A percentile compares a stretch with the other conserved stretches of the same genome.
phyloP scores from a whole-genome alignment of 1,284 basidiomycete genomes.

The Rhodotorula mucilaginosa region DNA sequence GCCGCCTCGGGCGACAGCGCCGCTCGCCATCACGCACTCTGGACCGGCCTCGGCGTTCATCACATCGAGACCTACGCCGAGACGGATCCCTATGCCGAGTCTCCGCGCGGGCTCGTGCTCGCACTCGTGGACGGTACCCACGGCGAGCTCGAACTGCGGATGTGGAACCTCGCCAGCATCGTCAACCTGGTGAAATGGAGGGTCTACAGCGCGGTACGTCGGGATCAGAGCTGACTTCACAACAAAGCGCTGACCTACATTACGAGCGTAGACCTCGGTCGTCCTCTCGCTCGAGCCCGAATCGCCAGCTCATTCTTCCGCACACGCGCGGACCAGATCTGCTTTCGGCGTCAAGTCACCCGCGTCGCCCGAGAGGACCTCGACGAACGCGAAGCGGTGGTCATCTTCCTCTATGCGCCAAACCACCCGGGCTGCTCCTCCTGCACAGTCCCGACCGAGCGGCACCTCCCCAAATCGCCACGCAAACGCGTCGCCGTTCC shows the following conservation, averaged over 20 bases:
- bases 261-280: neutral
- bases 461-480: no score
- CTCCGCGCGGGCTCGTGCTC: conserved; percentile 18
- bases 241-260: neutral
- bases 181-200: conserved; percentile 35
- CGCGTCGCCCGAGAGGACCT: neutral
- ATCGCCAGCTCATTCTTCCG: neutral
- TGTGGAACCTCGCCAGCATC: conserved; percentile 29
- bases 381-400: neutral
- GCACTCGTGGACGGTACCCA: conserved; percentile 1
- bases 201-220: conserved; percentile 1
- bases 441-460: neutral
- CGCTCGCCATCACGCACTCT: conserved; percentile 14
- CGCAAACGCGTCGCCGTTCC: neutral
- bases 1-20: neutral
- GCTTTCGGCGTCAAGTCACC: neutral
- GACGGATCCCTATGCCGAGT: neutral
- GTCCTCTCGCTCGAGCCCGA: neutral
- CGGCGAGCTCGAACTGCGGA: conserved; percentile 15
- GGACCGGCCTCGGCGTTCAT: conserved; percentile 23
- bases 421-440: no score
- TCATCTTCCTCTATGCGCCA: neutral
- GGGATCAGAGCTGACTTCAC: neutral
- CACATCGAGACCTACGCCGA: conserved; percentile 28
- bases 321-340: neutral